phyloP scores from a whole-genome alignment of 176 grass and related monocot species.

The Lolium multiflorum region DNA sequence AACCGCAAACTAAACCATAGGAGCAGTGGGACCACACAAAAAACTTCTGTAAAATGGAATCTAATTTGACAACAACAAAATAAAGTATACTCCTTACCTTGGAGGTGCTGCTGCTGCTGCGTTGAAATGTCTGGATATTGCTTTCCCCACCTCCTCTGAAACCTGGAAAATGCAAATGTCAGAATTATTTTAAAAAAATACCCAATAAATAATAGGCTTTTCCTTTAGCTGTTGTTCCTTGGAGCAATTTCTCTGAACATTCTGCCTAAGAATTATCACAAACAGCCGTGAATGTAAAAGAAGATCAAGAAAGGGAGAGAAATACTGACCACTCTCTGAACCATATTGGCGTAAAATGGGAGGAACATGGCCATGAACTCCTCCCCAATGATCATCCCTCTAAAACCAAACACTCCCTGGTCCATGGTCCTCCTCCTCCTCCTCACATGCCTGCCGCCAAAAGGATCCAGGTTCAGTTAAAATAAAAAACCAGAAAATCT shows the following conservation, averaged over 20 bases:
- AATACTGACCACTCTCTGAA: constrained; percentile 53
- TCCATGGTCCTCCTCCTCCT: constrained; percentile 26
- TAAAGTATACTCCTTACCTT: constrained; percentile 37
- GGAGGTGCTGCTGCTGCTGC: constrained; percentile 42
- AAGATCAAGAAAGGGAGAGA: neutral
- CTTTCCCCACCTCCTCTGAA: constrained; percentile 56
- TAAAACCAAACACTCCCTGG: constrained; percentile 45
- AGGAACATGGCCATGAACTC: constrained; percentile 52
- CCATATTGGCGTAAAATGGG: constrained; percentile 35
- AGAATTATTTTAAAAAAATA: neutral
- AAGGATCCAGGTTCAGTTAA: neutral
- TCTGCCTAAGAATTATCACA: neutral
- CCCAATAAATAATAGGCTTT: neutral
- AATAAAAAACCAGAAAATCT: neutral
- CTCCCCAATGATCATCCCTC: neutral
- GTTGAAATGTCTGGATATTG: constrained; percentile 34
- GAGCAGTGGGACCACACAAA: neutral
- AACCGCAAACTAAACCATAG: too few relatives aligned
- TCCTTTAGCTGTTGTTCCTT: neutral
- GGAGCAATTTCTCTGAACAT: neutral
- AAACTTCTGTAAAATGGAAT: neutral
- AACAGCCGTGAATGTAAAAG: neutral
- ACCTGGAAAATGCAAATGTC: constrained; percentile 40
- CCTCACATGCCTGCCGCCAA: constrained; percentile 44
- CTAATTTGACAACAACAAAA: neutral